phyloP scores from a whole-genome alignment of 208 protist genomes.

The Angomonas deanei region DNA sequence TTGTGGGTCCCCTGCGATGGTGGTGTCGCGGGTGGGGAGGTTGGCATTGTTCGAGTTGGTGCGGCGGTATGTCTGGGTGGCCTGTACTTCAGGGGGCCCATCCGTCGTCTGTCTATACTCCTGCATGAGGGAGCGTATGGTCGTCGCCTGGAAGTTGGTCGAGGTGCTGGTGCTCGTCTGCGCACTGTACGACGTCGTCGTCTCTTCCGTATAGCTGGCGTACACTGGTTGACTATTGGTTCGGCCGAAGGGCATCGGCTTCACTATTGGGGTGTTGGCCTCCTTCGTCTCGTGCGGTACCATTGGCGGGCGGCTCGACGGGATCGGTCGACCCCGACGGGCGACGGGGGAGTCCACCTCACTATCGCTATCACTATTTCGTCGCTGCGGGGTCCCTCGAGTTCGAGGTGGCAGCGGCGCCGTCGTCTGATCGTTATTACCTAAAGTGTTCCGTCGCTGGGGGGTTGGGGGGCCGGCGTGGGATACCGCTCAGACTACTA shows the following conservation, averaged over 20 bases:
- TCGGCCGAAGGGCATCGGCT: conserved; percentile 16
- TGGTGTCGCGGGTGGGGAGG: neutral
- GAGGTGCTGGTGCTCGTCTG: neutral
- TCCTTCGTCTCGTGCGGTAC: neutral
- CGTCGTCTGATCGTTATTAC: neutral
- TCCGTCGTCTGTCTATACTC: neutral
- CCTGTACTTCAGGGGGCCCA: neutral
- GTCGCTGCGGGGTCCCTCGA: neutral
- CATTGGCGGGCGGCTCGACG: neutral
- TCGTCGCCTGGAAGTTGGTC: neutral
- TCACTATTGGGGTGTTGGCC: conserved; percentile 8
- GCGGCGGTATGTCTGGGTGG: neutral
- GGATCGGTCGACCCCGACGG: neutral
- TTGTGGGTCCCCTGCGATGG: neutral
- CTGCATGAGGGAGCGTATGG: neutral
- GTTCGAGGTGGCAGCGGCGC: neutral
- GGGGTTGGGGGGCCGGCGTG: neutral
- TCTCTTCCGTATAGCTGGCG: neutral
- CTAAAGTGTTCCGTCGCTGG: neutral
- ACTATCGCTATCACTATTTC: neutral
- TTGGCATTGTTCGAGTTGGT: neutral
- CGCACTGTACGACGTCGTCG: neutral
- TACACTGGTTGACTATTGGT: conserved; percentile 18
- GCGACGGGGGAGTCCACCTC: neutral
- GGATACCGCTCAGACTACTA: neutral